Evolutionary conservation across 345 rosid species (phyloP).

Genomic region (Ricinus communis): DNA sequence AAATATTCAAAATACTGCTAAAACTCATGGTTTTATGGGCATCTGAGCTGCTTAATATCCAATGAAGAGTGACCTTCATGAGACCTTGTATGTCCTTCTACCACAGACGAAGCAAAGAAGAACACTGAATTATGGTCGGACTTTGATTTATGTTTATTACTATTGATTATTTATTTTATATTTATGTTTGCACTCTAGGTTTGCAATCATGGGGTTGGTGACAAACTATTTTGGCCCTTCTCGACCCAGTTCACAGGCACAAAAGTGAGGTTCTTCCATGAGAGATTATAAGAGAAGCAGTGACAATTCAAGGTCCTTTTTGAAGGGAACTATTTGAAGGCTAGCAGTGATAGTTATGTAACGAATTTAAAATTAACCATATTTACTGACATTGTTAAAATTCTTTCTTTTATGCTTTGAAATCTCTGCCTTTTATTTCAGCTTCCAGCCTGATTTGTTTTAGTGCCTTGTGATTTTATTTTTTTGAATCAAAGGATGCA

Average conservation of each 20-base stretch:
- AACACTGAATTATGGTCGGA: neutral
- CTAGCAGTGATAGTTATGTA: neutral
- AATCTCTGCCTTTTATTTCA: neutral
- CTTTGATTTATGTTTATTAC: neutral
- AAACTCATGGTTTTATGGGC: too few species aligned
- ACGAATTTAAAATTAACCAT: neutral
- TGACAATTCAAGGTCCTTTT: neutral
- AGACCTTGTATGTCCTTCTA: neutral
- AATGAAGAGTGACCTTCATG: neutral
- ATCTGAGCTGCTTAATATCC: too few species aligned
- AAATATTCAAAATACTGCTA: too few species aligned
- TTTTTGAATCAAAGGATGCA: neutral
- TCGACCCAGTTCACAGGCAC: slow-evolving; percentile 60
- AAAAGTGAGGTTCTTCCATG: slow-evolving; percentile 18
- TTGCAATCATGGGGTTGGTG: slow-evolving; percentile 95
- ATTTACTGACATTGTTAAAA: neutral
- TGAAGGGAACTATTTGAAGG: neutral
- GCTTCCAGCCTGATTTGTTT: neutral
- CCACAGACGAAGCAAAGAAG: neutral
- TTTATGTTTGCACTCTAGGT: slow-evolving; percentile 50
- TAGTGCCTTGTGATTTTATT: too few species aligned
- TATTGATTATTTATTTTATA: neutral
- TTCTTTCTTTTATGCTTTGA: slow-evolving; percentile 2
- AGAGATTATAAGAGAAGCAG: neutral
- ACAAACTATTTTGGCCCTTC: slow-evolving; percentile 86